Evolutionary conservation across 1,284 basidiomycete genomes (phyloP).

Genomic region (Stygiomarasmius scandens): DNA sequence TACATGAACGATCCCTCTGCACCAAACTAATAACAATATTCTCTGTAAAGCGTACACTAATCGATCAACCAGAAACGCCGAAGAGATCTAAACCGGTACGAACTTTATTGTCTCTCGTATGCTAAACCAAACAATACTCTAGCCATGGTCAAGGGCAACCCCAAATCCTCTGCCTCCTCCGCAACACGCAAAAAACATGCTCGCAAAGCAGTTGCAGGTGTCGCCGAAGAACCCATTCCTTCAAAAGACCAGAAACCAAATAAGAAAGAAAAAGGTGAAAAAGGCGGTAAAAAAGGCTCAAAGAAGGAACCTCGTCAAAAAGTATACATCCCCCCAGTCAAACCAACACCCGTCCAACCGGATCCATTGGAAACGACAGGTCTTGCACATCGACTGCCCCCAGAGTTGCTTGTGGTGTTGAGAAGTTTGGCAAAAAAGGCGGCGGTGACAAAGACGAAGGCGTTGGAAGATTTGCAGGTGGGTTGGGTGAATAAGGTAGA

Average conservation of each 20-base stretch:
- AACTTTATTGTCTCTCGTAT: no score
- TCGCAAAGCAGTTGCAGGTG: background rate
- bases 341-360: constrained; percentile 81
- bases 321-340: constrained; percentile 83
- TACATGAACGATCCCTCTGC: no score
- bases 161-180: constrained; percentile 1
- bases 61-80: no score
- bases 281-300: constrained; percentile 48
- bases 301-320: constrained; percentile 75
- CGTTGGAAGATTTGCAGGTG: constrained; percentile 81
- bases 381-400: constrained; percentile 73
- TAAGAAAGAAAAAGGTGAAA: constrained; percentile 51
- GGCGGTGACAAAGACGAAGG: constrained; percentile 82
- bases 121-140: no score
- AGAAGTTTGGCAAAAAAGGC: constrained; percentile 91
- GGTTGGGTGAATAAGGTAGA: constrained; percentile 66
- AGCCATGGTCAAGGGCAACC: background rate
- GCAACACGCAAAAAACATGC: constrained; percentile 2
- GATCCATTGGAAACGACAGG: constrained; percentile 93
- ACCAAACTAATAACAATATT: no score
- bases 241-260: background rate
- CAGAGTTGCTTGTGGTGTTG: constrained; percentile 85
- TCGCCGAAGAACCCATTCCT: background rate
- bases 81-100: no score
- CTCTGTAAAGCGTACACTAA: no score